These are phyloP conservation scores for Malassezia cuniculi DNA, from an alignment of 1,284 basidiomycete species.

Conservation along the genomic window DNA sequence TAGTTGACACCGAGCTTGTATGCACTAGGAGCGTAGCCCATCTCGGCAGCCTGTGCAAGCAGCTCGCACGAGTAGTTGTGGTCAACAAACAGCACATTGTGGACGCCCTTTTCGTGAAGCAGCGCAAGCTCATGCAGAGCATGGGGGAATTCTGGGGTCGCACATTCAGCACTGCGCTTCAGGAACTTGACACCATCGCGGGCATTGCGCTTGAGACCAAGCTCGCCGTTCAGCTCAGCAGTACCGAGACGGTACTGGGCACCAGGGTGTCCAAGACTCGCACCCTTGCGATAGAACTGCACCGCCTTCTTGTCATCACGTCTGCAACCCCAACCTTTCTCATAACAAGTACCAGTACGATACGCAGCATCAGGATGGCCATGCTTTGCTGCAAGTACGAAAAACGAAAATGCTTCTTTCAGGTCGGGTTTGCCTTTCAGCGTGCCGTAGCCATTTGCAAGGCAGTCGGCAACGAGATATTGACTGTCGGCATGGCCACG, in stretches of 20 bases:
- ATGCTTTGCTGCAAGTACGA: constrained; percentile 90
- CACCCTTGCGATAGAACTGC: constrained; percentile 81
- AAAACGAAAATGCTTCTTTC: constrained; percentile 87
- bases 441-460: constrained; percentile 89
- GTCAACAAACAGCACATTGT: constrained; percentile 93
- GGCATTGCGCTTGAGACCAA: constrained; percentile 70
- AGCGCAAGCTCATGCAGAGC: constrained; percentile 89
- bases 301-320: constrained; percentile 82
- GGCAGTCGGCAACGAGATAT: constrained; percentile 95
- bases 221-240: constrained; percentile 88
- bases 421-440: constrained; percentile 74
- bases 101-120: constrained; percentile 83
- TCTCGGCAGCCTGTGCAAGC: constrained; percentile 81
- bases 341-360: constrained; percentile 90
- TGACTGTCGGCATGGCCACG: constrained; percentile 85
- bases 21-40: constrained; percentile 90
- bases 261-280: constrained; percentile 76
- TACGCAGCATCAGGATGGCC: constrained; percentile 94
- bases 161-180: constrained; percentile 74
- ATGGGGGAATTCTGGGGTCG: constrained; percentile 78
- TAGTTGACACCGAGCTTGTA: constrained; percentile 96
- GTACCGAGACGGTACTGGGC: constrained; percentile 94
- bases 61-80: constrained; percentile 88
- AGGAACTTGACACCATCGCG: constrained; percentile 98
- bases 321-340: constrained; percentile 96